Base-by-base conservation (phyloP, 2,329 filamentous ascomycete species). In the Aspergillus glaucus region DNA sequence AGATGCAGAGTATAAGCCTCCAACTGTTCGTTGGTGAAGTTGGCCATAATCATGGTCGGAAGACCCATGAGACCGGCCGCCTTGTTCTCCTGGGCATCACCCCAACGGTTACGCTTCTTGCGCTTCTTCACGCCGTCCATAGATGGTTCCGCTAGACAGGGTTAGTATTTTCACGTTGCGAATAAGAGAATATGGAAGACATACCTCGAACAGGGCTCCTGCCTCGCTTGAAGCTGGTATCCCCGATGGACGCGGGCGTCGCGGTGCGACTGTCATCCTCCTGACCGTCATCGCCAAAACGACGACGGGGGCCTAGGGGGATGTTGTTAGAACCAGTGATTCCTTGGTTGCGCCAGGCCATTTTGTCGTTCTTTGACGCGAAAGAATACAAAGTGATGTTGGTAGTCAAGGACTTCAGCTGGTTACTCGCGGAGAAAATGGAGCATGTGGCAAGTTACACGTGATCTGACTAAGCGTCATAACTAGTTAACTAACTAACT, bases 321-420 rank as follows among this genome's bases (percentile, higher is more conserved):
- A 98, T 95, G 65, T 96, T 97, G 74, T 98, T 98, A 41, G 94
- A 97, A 46, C 93, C 93, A 17, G 93, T 98, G 68, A 95, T 95
- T 60, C 93, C 93, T 64, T 82, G 78, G 58, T 78, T 80, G 55
- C 82, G 78, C 81, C 81, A 85, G 68, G 81, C 73, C 82, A 85
- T 85, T 17, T 40, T 40, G 19, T n/a, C 14, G 14, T 4, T 17
- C 34, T 17, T n/a, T 36, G 34, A 17, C 15, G 34, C 14, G 14
- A 10, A 12, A 30, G 7, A 30, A 30, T 30, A 30, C 9, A 30
- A 30, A 12, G 10, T 9, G 21, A 45, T 50, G 40, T 9, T 36
- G 6, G 15, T n/a, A 17, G 14, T 15, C 14, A 36, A 36, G 34
- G 15, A 36, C 46, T 45, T 30, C 9, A 45, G 44, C 43, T 22